Evolutionary conservation across 31 red algal species (phyloP), one percentile per base, ranked within the genome.

Genomic region (Bonnemaisonia californica): DNA sequence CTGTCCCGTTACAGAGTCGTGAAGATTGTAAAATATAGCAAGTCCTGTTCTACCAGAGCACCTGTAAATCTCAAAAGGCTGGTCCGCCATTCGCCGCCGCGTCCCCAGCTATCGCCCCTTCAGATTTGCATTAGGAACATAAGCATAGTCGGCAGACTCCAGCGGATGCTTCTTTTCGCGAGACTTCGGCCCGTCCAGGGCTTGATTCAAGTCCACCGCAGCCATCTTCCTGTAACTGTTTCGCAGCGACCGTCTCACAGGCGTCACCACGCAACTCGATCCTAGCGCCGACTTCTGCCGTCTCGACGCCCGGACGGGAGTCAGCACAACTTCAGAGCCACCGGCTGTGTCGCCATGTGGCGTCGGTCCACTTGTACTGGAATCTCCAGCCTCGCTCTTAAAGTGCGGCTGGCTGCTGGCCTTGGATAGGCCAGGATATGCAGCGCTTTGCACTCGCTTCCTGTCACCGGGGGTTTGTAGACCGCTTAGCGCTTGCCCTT

Each of bases 171-270:
- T n/a, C 21, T n/a, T 29, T 41, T 19, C 21, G 24, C 51, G 24
- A 34, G 31, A 3, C 69, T 55, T n/a, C n/a, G n/a, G n/a, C n/a
- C n/a, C n/a, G n/a, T n/a, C n/a, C n/a, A n/a, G n/a, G n/a, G n/a
- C n/a, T n/a, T n/a, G n/a, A n/a, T n/a, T n/a, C 33, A n/a, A 29
- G 21, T 47, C 69, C 33, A 30, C 45, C 36, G 41, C 69, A 24
- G 19, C 69, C 9, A 21, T 45, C 11, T 45, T 22, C 19, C 42
- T 74, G 8, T 35, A 38, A 55, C 58, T 85, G 1, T 79, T 42
- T 38, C 85, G 54, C 21, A 89, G 64, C 54, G 85, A 89, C 29
- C 85, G 40, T n/a, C 85, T 31, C 45, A 89, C 85, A 1, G 85
- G 85, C 0, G 85, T 89, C 26, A 89, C 75, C 34, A 89, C 35